phyloP scores from a whole-genome alignment of 495 filamentous ascomycete species.

The Baudoinia panamericana region DNA sequence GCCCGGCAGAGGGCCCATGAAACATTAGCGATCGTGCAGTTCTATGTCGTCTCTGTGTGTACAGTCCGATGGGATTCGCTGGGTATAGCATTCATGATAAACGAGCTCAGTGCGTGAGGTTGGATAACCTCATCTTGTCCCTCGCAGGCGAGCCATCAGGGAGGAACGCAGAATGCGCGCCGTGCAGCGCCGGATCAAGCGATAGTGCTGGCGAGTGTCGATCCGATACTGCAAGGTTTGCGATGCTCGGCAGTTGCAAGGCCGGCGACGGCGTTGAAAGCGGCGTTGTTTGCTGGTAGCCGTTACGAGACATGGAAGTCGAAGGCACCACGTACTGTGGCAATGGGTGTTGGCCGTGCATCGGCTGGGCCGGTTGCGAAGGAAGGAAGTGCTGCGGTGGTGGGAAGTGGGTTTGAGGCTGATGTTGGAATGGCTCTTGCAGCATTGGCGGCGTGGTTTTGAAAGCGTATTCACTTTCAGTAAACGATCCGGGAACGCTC shows the following conservation, averaged over 20 bases:
- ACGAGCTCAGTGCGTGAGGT: slow-evolving; percentile 14
- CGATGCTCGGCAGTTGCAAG: slow-evolving; percentile 16
- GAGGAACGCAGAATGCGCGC: background rate
- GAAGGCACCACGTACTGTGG: slow-evolving; percentile 4
- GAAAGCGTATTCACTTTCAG: slow-evolving; percentile 19
- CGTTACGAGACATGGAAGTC: background rate
- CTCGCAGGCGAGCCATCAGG: slow-evolving; percentile 16
- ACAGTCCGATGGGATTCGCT: too few species aligned
- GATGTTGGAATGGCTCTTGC: slow-evolving; percentile 14
- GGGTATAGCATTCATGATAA: too few species aligned
- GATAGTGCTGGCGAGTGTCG: background rate
- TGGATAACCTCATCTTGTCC: slow-evolving; percentile 22
- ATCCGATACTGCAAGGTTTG: slow-evolving; percentile 7
- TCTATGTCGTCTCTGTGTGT: too few species aligned
- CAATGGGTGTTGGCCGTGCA: background rate
- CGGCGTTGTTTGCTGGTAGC: too few species aligned
- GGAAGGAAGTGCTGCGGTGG: slow-evolving; percentile 15
- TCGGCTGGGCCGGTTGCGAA: slow-evolving; percentile 7
- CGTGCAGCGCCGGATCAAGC: slow-evolving; percentile 10
- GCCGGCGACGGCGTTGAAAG: slow-evolving; percentile 2
- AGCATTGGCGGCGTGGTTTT: slow-evolving; percentile 10
- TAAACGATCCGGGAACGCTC: slow-evolving; percentile 19
- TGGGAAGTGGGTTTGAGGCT: slow-evolving; percentile 3
- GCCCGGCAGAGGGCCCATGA: too few species aligned
- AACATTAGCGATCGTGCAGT: too few species aligned